Base-by-base conservation (phyloP, 257 asterid genomes). In the Agastache rugosa region DNA sequence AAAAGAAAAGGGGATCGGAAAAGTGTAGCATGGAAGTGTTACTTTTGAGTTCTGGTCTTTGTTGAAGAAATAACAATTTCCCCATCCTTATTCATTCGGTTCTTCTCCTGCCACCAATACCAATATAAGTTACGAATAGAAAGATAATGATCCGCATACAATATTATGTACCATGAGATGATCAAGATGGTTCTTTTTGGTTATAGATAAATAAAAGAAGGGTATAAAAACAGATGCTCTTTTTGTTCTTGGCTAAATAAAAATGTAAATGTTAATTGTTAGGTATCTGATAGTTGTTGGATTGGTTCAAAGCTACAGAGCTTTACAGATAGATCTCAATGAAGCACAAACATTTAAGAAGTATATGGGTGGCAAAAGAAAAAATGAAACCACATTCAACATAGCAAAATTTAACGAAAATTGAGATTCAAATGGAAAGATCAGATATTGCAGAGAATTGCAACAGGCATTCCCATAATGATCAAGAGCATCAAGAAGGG, bases 41-140 rank as follows among this genome's bases (percentile, higher is more conserved):
- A 69, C 98, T 91, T 91, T 67, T 91, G 98, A 45, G 98, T 86
- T 80, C 97, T 85, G 44, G 96, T 93, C 83, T 84, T 93, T n/a
- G 96, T 88, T 63, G 98, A 93, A 65, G 97, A 85, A 73, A 91
- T 91, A 80, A 93, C 96, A 44, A 93, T 87, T 77, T 91, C 97
- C 75, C 98, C 97, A 72, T 93, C 98, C 83, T 80, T 91, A 73
- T 93, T 93, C 77, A 93, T 93, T 75, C 96, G 83, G 74, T 91
- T 93, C 82, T 89, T 93, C 74, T 91, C 98, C 97, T 93, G 90
- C 69, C 58, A 60, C 77, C 63, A 80, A 64, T 37, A 42, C 17
- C 60, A 82, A 65, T 25, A 37, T 19, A 51, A 35, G 44, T 69
- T 10, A 31, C 8, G 50, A 48, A 34, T 67, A 71, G 47, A 69